phyloP scores from a whole-genome alignment of 805 yeast genomes.

The Ogataea philodendri region DNA sequence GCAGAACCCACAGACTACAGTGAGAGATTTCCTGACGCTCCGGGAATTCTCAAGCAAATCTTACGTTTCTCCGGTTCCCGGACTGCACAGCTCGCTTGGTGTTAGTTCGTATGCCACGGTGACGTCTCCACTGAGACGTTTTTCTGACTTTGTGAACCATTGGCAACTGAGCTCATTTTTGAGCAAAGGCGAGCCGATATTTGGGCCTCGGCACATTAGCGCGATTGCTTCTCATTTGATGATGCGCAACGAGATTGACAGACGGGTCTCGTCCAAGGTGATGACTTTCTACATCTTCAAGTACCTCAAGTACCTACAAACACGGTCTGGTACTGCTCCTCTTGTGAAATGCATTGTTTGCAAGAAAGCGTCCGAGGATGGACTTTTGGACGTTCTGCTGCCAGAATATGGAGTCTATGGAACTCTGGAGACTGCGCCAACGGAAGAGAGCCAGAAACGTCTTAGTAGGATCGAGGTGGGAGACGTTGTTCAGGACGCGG shows the following conservation, averaged over 20 bases:
- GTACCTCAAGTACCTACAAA: slow-evolving; percentile 27
- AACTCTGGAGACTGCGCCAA: slow-evolving; percentile 25
- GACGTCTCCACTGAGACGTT: slow-evolving; percentile 88
- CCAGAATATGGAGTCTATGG: slow-evolving; percentile 34
- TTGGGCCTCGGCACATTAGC: slow-evolving; percentile 35
- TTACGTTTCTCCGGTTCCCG: slow-evolving; percentile 43
- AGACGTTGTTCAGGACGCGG: slow-evolving; percentile 39
- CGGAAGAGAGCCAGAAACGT: slow-evolving; percentile 20
- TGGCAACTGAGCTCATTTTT: slow-evolving; percentile 61
- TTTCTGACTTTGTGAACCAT: slow-evolving; percentile 76
- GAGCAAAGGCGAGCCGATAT: slow-evolving; percentile 28
- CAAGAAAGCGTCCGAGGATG: slow-evolving; percentile 41
- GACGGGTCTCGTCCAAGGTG: slow-evolving; percentile 25
- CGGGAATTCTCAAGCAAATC: slow-evolving; percentile 53
- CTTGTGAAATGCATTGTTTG: slow-evolving; percentile 43
- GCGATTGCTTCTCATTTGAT: slow-evolving; percentile 43
- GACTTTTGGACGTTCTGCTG: slow-evolving; percentile 30
- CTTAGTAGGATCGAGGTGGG: slow-evolving; percentile 41
- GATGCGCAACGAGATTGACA: slow-evolving; percentile 41
- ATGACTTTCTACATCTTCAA: slow-evolving; percentile 33
- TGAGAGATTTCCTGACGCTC: slow-evolving; percentile 42
- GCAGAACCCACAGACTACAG: slow-evolving; percentile 22
- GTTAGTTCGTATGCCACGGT: slow-evolving; percentile 62
- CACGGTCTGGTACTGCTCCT: slow-evolving; percentile 18
- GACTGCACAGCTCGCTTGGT: slow-evolving; percentile 62